Conservation (phyloP, 2,329 filamentous ascomycete genomes). For the Aspergillus carbonarius region DNA sequence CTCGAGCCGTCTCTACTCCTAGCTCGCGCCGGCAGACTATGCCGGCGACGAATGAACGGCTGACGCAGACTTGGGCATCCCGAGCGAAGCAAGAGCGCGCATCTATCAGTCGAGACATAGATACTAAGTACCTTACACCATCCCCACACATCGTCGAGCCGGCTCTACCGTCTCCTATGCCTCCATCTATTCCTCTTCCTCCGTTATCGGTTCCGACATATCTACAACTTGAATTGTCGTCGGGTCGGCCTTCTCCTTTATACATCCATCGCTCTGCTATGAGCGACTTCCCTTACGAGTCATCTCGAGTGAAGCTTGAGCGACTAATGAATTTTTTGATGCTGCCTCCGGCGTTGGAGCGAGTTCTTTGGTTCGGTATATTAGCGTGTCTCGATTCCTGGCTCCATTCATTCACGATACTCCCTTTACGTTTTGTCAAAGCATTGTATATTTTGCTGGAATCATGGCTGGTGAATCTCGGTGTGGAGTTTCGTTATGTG, state of each 20-base stretch:
- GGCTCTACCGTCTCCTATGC: slow-evolving; percentile 47
- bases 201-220: slow-evolving; percentile 65
- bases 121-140: slow-evolving; percentile 31
- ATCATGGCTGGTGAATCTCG: slow-evolving; percentile 74
- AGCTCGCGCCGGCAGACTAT: slow-evolving; percentile 32
- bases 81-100: slow-evolving; percentile 35
- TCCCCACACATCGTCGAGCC: slow-evolving; percentile 32
- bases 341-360: slow-evolving; percentile 77
- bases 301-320: slow-evolving; percentile 87
- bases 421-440: slow-evolving; percentile 83
- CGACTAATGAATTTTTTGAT: slow-evolving; percentile 84
- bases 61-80: slow-evolving; percentile 34
- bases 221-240: slow-evolving; percentile 64
- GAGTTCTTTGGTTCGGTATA: slow-evolving; percentile 81
- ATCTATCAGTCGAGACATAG: slow-evolving; percentile 31
- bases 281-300: slow-evolving; percentile 77
- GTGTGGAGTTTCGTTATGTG: slow-evolving; percentile 70
- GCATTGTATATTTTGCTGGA: slow-evolving; percentile 72
- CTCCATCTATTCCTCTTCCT: slow-evolving; percentile 57
- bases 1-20: slow-evolving; percentile 41
- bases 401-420: slow-evolving; percentile 94
- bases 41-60: slow-evolving; percentile 30
- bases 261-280: slow-evolving; percentile 61
- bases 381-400: slow-evolving; percentile 92
- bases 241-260: slow-evolving; percentile 59